These are phyloP conservation scores for Clavispora vitiphila DNA, from an alignment of 805 yeast species.

Conservation along the genomic window DNA sequence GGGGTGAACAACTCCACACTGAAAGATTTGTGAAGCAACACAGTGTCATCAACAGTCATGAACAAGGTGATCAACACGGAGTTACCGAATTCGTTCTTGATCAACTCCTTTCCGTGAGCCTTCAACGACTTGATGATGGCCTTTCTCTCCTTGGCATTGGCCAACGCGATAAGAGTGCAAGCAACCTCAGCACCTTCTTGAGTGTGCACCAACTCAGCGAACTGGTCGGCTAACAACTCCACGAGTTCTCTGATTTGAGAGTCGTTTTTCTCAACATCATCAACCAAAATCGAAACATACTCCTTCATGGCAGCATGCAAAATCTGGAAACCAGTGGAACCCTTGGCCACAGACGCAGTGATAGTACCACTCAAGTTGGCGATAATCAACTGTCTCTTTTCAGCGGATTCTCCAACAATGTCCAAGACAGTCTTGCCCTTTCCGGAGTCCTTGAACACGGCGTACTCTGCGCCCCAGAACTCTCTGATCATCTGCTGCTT, in stretches of 20 bases:
- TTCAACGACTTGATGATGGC: constrained; percentile 65
- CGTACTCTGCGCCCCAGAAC: constrained; percentile 95
- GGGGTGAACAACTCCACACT: constrained; percentile 48
- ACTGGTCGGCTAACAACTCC: constrained; percentile 78
- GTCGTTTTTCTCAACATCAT: constrained; percentile 36
- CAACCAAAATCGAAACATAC: constrained; percentile 66
- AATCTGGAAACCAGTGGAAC: constrained; percentile 93
- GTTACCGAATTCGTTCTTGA: constrained; percentile 84
- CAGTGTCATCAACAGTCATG: constrained; percentile 92
- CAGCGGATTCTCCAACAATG: constrained; percentile 61
- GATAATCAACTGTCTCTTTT: constrained; percentile 71
- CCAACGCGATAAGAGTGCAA: constrained; percentile 67
- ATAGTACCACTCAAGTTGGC: constrained; percentile 77
- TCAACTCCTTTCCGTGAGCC: constrained; percentile 68
- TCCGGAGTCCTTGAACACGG: constrained; percentile 77
- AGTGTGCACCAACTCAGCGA: constrained; percentile 94
- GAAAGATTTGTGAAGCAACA: constrained; percentile 70
- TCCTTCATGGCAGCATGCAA: constrained; percentile 96
- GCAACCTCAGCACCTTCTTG: constrained; percentile 94
- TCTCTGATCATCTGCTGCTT: constrained; percentile 89
- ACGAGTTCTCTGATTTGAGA: constrained; percentile 74
- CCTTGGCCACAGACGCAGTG: constrained; percentile 87
- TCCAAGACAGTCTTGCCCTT: constrained; percentile 59
- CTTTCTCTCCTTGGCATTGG: constrained; percentile 92
- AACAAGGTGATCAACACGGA: constrained; percentile 71